phyloP scores from a whole-genome alignment of 1,284 basidiomycete species.

The Apiotrichum gracile region DNA sequence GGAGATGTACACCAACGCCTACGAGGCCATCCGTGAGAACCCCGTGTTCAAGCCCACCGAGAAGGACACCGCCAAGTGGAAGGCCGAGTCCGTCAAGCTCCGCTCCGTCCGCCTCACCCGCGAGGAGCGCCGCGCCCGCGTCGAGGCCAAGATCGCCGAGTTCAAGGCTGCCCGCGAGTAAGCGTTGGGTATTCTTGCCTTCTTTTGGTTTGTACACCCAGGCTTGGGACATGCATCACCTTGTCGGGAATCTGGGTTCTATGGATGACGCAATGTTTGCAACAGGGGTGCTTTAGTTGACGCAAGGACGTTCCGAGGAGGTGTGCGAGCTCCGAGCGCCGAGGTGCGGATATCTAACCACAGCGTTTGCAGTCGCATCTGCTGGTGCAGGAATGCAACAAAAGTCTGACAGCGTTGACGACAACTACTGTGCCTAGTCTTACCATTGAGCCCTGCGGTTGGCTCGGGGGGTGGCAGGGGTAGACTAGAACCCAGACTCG shows the following conservation, averaged over 20 bases:
- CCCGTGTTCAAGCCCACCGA: conserved; percentile 86
- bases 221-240: conserved; percentile 9
- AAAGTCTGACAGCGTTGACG: too few relatives aligned
- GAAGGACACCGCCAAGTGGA: conserved; percentile 84
- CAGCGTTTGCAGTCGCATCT: too few relatives aligned
- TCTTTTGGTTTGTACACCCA: not conserved
- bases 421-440: too few relatives aligned
- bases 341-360: too few relatives aligned
- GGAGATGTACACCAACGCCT: conserved; percentile 86
- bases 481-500: too few relatives aligned
- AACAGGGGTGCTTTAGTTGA: too few relatives aligned
- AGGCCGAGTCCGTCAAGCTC: conserved; percentile 73
- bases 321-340: too few relatives aligned
- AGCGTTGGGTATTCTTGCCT: conserved; percentile 18
- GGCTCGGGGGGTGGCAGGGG: too few relatives aligned
- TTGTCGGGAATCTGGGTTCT: conserved; percentile 1
- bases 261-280: not conserved
- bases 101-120: conserved; percentile 65
- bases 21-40: conserved; percentile 92
- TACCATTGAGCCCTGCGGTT: too few relatives aligned
- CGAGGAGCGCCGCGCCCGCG: conserved; percentile 69
- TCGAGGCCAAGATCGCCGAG: conserved; percentile 75
- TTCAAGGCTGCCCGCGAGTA: conserved; percentile 59
- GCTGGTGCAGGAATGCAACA: too few relatives aligned
- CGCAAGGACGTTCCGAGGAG: too few relatives aligned